phyloP scores from a whole-genome alignment of 139 green algal genomes.

The Pedinophyceae sp. region DNA sequence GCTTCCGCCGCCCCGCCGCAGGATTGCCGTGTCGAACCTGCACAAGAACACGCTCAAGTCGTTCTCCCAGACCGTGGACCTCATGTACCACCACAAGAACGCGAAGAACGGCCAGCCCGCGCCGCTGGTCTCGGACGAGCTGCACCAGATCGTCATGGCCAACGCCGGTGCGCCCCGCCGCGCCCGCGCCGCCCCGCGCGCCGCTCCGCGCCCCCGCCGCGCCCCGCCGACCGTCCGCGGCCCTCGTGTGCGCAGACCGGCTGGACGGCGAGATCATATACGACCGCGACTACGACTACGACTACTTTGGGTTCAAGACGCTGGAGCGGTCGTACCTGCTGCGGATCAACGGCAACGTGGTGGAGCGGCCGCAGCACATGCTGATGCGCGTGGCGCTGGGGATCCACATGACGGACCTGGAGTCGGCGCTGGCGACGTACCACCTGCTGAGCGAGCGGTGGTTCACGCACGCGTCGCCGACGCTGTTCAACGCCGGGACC shows the following conservation, averaged over 20 bases:
- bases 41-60: slow-evolving; percentile 98
- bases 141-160: slow-evolving; percentile 77
- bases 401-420: slow-evolving; percentile 79
- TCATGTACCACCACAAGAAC: slow-evolving; percentile 86
- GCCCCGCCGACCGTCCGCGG: no score
- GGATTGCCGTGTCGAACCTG: slow-evolving; percentile 97
- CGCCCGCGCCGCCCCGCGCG: neutral
- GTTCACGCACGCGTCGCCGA: slow-evolving; percentile 96
- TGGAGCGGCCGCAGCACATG: slow-evolving; percentile 98
- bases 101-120: slow-evolving; percentile 65
- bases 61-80: slow-evolving; percentile 80
- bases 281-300: slow-evolving; percentile 98
- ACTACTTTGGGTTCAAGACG: slow-evolving; percentile 99
- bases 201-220: no score
- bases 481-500: slow-evolving; percentile 96
- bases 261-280: slow-evolving; percentile 97
- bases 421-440: slow-evolving; percentile 63
- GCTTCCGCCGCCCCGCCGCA: neutral
- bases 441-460: slow-evolving; percentile 80
- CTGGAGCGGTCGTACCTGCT: slow-evolving; percentile 98
- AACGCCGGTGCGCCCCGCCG: neutral
- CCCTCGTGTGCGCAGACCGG: slow-evolving; percentile 22
- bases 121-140: slow-evolving; percentile 71
- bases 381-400: slow-evolving; percentile 95
- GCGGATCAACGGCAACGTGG: slow-evolving; percentile 80